Evolutionary conservation across 306 rosid genomes (phyloP).

Genomic region (Vigna unguiculata): DNA sequence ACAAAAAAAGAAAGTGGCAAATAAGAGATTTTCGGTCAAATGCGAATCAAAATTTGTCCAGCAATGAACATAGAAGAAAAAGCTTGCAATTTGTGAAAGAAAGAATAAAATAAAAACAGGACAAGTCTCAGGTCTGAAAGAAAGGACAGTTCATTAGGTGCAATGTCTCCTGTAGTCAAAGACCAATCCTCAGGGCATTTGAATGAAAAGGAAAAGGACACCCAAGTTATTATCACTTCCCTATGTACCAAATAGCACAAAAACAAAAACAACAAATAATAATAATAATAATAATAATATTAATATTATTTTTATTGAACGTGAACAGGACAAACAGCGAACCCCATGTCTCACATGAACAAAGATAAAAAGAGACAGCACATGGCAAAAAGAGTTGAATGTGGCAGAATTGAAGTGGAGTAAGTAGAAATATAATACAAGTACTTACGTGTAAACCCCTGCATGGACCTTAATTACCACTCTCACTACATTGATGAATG

Average conservation of each 20-base stretch:
- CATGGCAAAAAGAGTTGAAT: constrained; percentile 26
- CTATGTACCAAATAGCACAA: not conserved
- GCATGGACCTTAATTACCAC: constrained; percentile 93
- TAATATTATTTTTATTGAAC: not conserved
- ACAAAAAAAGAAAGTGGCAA: not conserved
- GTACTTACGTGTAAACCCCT: constrained; percentile 95
- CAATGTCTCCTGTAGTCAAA: constrained; percentile 34
- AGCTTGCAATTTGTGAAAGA: constrained; percentile 12
- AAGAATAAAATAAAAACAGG: not conserved
- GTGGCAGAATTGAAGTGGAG: constrained; percentile 23
- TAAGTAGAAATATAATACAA: not conserved
- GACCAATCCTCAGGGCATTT: constrained; percentile 37
- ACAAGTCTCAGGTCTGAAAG: not conserved
- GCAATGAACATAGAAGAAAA: constrained; percentile 5
- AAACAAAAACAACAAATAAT: not conserved
- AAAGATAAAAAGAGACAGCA: constrained; percentile 10
- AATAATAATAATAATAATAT: not conserved
- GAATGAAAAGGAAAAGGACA: constrained; percentile 44
- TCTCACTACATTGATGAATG: constrained; percentile 81
- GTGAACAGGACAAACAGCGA: constrained; percentile 39
- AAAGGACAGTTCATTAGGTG: constrained; percentile 38
- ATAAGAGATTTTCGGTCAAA: constrained; percentile 14
- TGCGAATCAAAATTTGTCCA: constrained; percentile 14
- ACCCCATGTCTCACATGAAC: constrained; percentile 41
- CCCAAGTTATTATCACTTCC: constrained; percentile 3